phyloP scores from a whole-genome alignment of 108 stramenopile genomes.

The Nitzschia inconspicua region DNA sequence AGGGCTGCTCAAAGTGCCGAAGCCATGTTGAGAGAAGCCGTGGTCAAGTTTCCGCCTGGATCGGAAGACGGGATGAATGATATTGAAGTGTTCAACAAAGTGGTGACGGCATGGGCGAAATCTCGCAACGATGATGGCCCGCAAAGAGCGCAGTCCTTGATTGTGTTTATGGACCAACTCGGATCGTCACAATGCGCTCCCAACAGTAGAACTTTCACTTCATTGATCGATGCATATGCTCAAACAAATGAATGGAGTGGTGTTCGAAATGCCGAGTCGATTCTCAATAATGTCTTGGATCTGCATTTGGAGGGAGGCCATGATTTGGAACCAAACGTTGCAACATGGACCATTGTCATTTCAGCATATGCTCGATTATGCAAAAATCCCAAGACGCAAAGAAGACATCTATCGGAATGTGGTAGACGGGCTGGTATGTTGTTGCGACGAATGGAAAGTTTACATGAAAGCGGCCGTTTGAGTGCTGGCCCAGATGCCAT shows the following conservation, averaged over 20 bases:
- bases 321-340: constrained; percentile 41
- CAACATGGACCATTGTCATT: constrained; percentile 51
- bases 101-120: constrained; percentile 31
- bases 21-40: constrained; percentile 32
- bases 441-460: constrained; percentile 50
- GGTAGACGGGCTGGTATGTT: constrained; percentile 44
- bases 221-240: constrained; percentile 45
- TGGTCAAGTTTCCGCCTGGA: constrained; percentile 27
- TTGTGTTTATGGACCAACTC: constrained; percentile 49
- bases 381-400: too few relatives aligned
- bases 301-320: constrained; percentile 13
- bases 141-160: constrained; percentile 53
- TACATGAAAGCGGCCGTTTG: constrained; percentile 40
- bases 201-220: constrained; percentile 43
- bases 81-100: constrained; percentile 30
- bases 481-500: constrained; percentile 39
- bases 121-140: constrained; percentile 55
- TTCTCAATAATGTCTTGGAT: constrained; percentile 35
- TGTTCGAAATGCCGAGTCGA: constrained; percentile 29
- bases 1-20: constrained; percentile 35
- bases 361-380: constrained; percentile 39
- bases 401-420: too few relatives aligned
- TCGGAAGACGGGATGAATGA: constrained; percentile 15
- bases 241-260: constrained; percentile 41
- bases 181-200: constrained; percentile 26